Percentiles rank a stretch among this genome's conserved stretches.
These are phyloP conservation scores for Pythium vanterpoolii DNA, from an alignment of 352 stramenopile genomes.

Conservation along the genomic window DNA sequence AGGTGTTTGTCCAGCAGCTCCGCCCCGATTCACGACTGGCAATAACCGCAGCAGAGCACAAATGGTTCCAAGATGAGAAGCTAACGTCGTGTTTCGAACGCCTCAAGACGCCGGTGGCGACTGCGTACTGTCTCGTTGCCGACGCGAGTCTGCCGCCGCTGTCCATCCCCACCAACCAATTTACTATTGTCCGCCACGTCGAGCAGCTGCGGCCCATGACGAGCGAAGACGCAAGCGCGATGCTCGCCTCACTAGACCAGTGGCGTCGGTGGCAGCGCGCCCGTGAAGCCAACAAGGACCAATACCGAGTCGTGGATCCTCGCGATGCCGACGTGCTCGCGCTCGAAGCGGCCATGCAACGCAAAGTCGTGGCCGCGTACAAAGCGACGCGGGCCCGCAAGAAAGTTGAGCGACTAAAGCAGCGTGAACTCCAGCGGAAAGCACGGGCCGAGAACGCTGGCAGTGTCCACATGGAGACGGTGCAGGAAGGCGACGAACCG, in stretches of 20 bases:
- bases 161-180: slow-evolving; percentile 21
- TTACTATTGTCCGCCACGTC: slow-evolving; percentile 46
- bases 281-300: slow-evolving; percentile 59
- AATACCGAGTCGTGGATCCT: slow-evolving; percentile 62
- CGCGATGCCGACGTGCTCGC: slow-evolving; percentile 45
- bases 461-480: slow-evolving; percentile 54
- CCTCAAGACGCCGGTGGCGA: slow-evolving; percentile 40
- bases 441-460: slow-evolving; percentile 6
- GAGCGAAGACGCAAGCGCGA: slow-evolving; percentile 27
- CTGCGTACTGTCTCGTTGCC: slow-evolving; percentile 39
- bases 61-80: slow-evolving; percentile 39
- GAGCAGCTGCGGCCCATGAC: slow-evolving; percentile 43
- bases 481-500: slow-evolving; percentile 50
- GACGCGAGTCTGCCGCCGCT: slow-evolving; percentile 17
- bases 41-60: not conserved
- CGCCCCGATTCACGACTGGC: slow-evolving; percentile 3
- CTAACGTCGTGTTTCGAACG: slow-evolving; percentile 32
- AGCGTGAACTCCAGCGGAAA: slow-evolving; percentile 42
- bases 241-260: slow-evolving; percentile 33
- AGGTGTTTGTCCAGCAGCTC: slow-evolving; percentile 28
- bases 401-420: slow-evolving; percentile 58
- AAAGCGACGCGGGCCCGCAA: slow-evolving; percentile 59
- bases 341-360: slow-evolving; percentile 50
- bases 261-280: slow-evolving; percentile 52
- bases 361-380: slow-evolving; percentile 63